A percentile compares a stretch with the other conserved stretches of the same genome.
Conservation (phyloP, 1,139 yeast genomes). For the Suhomyces wounanorum region DNA sequence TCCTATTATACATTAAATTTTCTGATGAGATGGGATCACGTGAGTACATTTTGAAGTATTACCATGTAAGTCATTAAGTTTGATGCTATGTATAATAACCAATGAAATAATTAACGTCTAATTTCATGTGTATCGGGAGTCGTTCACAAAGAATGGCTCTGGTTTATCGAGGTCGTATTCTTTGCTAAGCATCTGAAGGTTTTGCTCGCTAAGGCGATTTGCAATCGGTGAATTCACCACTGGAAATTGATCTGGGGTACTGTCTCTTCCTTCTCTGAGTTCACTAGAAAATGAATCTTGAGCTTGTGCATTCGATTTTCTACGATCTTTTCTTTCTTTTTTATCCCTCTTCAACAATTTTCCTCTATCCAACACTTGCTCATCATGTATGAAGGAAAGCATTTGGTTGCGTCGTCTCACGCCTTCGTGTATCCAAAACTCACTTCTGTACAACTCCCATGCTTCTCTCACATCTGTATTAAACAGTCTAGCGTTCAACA, state of each 20-base stretch:
- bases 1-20: constrained; percentile 4
- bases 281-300: neutral
- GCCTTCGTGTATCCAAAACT: constrained; percentile 89
- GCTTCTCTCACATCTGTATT: constrained; percentile 84
- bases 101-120: neutral
- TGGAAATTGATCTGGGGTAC: constrained; percentile 7
- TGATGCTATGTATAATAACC: neutral
- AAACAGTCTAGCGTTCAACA: constrained; percentile 79
- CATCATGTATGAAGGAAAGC: constrained; percentile 32
- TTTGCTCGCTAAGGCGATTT: constrained; percentile 30
- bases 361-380: constrained; percentile 22
- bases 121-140: neutral
- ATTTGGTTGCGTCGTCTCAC: constrained; percentile 59
- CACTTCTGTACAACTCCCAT: constrained; percentile 93
- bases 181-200: constrained; percentile 19
- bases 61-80: neutral
- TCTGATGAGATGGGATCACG: constrained; percentile 15
- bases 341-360: constrained; percentile 38
- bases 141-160: neutral
- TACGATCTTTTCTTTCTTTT: constrained; percentile 40
- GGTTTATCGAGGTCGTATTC: constrained; percentile 3
- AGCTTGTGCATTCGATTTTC: constrained; percentile 20
- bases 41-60: neutral
- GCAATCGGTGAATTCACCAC: constrained; percentile 15
- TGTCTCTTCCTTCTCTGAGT: constrained; percentile 1